Percentiles rank a stretch among this genome's conserved stretches.
phyloP scores from a whole-genome alignment of 2,329 filamentous ascomycete genomes.

The Alternaria ethzedia region DNA sequence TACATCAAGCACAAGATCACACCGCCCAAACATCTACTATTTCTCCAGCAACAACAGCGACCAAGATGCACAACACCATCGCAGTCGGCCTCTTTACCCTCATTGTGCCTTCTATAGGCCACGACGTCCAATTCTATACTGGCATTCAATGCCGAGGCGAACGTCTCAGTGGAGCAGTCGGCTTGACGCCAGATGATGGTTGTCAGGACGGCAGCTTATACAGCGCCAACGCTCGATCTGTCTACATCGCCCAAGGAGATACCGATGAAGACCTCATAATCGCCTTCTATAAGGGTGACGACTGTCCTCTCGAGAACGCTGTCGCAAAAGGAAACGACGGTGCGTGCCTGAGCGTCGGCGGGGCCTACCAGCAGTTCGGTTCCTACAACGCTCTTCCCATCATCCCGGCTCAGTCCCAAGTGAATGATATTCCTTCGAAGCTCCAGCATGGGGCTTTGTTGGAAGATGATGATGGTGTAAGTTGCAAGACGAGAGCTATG shows the following conservation, averaged over 20 bases:
- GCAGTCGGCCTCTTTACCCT: neutral
- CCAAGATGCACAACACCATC: neutral
- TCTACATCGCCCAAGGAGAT: neutral
- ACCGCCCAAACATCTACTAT: neutral
- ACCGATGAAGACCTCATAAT: neutral
- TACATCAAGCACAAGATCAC: neutral
- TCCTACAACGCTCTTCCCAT: neutral
- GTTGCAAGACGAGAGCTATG: neutral
- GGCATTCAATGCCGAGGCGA: neutral
- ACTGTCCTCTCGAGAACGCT: neutral
- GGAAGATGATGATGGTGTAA: neutral
- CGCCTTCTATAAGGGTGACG: neutral
- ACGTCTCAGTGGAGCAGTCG: neutral
- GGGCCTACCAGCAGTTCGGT: neutral
- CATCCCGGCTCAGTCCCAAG: neutral
- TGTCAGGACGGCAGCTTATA: neutral
- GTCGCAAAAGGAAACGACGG: neutral
- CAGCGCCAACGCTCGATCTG: neutral
- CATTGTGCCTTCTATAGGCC: neutral
- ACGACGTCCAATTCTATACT: neutral
- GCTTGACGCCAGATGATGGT: neutral
- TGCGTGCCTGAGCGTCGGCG: neutral
- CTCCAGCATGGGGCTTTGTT: neutral
- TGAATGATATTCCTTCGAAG: neutral
- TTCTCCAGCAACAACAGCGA: neutral